A percentile compares a stretch with the other conserved stretches of the same genome.
These are phyloP conservation scores for Cucumis cinereus DNA, from an alignment of 306 rosid species.

Conservation along the genomic window DNA sequence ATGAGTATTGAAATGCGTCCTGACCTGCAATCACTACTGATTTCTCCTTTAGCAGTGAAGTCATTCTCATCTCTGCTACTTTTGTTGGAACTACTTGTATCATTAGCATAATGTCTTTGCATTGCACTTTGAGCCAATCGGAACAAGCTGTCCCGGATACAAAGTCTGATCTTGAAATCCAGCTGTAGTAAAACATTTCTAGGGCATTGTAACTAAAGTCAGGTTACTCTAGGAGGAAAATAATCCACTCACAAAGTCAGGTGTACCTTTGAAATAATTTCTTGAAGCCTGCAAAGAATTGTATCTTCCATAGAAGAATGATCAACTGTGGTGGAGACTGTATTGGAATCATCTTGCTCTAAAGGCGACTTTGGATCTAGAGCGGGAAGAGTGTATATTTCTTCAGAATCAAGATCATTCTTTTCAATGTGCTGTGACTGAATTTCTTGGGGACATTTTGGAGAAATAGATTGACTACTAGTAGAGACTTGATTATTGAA, in stretches of 20 bases:
- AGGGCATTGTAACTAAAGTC: conserved; percentile 29
- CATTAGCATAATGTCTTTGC: conserved; percentile 50
- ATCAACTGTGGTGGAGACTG: conserved; percentile 38
- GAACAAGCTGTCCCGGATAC: conserved; percentile 80
- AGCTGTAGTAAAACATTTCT: conserved; percentile 55
- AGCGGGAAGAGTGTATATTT: conserved; percentile 31
- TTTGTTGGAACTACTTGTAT: conserved; percentile 54
- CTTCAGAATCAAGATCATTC: conserved; percentile 40
- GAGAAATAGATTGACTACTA: conserved; percentile 24
- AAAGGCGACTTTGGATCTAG: conserved; percentile 33
- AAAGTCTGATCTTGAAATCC: conserved; percentile 59
- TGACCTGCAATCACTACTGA: conserved; percentile 43
- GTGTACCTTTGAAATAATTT: conserved; percentile 59
- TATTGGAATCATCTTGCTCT: conserved; percentile 65
- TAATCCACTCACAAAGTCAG: conserved; percentile 19
- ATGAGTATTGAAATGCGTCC: not conserved
- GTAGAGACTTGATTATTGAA: conserved; percentile 44
- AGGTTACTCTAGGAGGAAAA: conserved; percentile 21
- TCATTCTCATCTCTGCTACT: conserved; percentile 42
- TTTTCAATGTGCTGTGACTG: conserved; percentile 37
- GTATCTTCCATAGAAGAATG: conserved; percentile 52
- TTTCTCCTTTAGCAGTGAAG: conserved; percentile 34
- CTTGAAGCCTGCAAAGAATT: conserved; percentile 55
- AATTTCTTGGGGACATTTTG: conserved; percentile 30
- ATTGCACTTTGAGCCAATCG: conserved; percentile 80